Evolutionary conservation across 176 grass and related monocot species (phyloP).

Genomic region (Oryza meridionalis): DNA sequence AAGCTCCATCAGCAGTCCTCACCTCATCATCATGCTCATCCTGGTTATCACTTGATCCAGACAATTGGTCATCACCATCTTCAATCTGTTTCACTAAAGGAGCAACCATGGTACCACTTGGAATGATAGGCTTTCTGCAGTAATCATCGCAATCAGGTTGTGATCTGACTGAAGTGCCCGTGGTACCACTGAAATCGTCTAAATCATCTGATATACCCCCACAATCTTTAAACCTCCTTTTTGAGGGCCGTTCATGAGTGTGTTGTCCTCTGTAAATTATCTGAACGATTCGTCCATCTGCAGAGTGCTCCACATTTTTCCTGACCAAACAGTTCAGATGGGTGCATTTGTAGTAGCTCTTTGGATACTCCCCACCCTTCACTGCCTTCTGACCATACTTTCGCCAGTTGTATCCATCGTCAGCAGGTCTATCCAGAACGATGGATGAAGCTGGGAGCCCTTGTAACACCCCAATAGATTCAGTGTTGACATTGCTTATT

Average conservation of each 20-base stretch:
- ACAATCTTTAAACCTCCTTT: constrained; percentile 17
- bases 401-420: constrained; percentile 41
- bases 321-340: constrained; percentile 24
- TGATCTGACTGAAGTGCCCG: constrained; percentile 32
- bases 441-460: constrained; percentile 26
- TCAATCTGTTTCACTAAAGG: neutral
- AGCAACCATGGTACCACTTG: constrained; percentile 8
- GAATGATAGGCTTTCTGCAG: neutral
- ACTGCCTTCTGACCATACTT: constrained; percentile 34
- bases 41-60: constrained; percentile 22
- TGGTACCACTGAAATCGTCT: constrained; percentile 12
- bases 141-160: constrained; percentile 9
- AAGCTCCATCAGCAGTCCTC: neutral
- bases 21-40: constrained; percentile 7
- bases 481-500: constrained; percentile 18
- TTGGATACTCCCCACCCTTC: constrained; percentile 17
- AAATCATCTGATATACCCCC: constrained; percentile 19
- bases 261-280: constrained; percentile 41
- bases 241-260: constrained; percentile 31
- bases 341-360: constrained; percentile 38
- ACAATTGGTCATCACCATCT: constrained; percentile 26
- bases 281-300: constrained; percentile 41
- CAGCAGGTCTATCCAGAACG: constrained; percentile 39
- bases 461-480: constrained; percentile 32
- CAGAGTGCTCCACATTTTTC: constrained; percentile 37